Evolutionary conservation across 1,284 basidiomycete species (phyloP).

Genomic region (Ganoderma sp.): DNA sequence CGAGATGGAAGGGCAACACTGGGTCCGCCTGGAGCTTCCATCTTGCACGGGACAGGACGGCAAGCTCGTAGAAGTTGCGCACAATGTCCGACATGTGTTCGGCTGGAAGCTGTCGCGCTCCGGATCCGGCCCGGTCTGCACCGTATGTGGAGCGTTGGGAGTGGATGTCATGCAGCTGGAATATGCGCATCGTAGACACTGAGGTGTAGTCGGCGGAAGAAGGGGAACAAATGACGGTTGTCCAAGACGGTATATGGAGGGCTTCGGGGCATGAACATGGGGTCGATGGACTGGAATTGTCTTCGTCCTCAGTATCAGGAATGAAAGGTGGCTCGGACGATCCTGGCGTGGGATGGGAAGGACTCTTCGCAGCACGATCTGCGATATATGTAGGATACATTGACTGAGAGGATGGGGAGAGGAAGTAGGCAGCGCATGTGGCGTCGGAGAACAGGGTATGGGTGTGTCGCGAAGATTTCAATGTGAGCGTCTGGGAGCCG

Average conservation of each 20-base stretch:
- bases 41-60: constrained; percentile 59
- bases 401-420: constrained; percentile 48
- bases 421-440: constrained; percentile 57
- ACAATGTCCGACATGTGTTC: constrained; percentile 62
- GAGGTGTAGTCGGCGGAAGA: constrained; percentile 46
- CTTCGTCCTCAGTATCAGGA: constrained; percentile 43
- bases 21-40: constrained; percentile 56
- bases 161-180: constrained; percentile 58
- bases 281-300: constrained; percentile 10
- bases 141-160: constrained; percentile 46
- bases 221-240: constrained; percentile 61
- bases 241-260: constrained; percentile 47
- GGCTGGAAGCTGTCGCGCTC: constrained; percentile 36
- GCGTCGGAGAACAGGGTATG: constrained; percentile 37
- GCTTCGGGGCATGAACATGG: constrained; percentile 48
- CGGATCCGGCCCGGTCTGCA: constrained; percentile 26
- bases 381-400: constrained; percentile 42
- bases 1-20: constrained; percentile 69
- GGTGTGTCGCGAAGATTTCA: constrained; percentile 27
- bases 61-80: constrained; percentile 69
- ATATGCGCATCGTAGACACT: constrained; percentile 61
- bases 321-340: constrained; percentile 33
- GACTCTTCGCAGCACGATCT: constrained; percentile 23
- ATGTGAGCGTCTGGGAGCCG: constrained; percentile 23
- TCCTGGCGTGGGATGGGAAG: constrained; percentile 28